Evolutionary conservation across 2,329 filamentous ascomycete species (phyloP).

Genomic region (Sporothrix variecibatus): DNA sequence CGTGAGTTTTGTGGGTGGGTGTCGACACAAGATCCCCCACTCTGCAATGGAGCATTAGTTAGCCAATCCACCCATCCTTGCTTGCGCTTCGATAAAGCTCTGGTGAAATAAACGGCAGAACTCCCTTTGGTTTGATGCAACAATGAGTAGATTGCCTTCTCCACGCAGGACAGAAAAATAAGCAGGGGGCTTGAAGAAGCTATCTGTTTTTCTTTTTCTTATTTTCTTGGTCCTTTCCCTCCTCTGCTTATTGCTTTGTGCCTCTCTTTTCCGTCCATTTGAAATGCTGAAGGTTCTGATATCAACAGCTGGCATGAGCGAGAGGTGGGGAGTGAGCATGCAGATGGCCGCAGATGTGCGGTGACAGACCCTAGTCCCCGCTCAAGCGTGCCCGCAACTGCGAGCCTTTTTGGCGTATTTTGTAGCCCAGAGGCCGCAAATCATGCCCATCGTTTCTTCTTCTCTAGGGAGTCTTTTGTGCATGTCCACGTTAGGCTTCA

Average conservation of each 20-base stretch:
- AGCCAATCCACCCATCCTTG: no score
- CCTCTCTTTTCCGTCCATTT: not conserved
- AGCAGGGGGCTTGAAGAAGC: not conserved
- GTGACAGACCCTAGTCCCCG: slow-evolving; percentile 15
- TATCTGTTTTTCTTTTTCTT: not conserved
- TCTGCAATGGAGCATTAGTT: not conserved
- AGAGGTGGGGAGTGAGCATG: not conserved
- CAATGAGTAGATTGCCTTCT: not conserved
- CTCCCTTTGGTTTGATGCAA: not conserved
- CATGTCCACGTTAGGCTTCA: not conserved
- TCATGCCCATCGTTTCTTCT: not conserved
- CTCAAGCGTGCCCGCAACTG: slow-evolving; percentile 10
- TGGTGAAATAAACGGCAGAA: not conserved
- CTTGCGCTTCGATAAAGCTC: not conserved
- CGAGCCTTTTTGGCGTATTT: slow-evolving; percentile 2
- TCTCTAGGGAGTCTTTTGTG: not conserved
- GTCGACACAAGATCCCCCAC: slow-evolving; percentile 6
- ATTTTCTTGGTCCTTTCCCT: not conserved
- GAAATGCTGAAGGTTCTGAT: not conserved
- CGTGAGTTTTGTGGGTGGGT: not conserved
- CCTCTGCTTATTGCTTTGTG: not conserved
- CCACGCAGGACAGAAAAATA: not conserved
- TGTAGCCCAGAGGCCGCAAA: not conserved
- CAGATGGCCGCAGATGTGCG: slow-evolving; percentile 3
- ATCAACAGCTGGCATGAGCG: not conserved